Percentiles rank a stretch among this genome's conserved stretches.
These are phyloP conservation scores for Microbotryum lychnidis-dioicae DNA, from an alignment of 1,284 basidiomycete genomes.

Conservation along the genomic window DNA sequence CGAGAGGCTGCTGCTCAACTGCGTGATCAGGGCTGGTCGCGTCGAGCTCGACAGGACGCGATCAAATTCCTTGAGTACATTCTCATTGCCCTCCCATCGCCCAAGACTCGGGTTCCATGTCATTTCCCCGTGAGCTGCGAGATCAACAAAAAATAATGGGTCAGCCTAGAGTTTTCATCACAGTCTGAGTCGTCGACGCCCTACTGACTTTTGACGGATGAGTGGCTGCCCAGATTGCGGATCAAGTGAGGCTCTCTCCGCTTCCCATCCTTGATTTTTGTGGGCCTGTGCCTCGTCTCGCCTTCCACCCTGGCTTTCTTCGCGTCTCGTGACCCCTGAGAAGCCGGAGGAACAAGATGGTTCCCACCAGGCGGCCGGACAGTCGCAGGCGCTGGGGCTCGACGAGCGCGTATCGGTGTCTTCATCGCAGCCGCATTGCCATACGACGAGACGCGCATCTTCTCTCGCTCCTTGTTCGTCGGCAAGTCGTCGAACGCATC, in stretches of 20 bases:
- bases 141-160: constrained; percentile 11
- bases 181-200: background rate
- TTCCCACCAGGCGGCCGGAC: too few species aligned
- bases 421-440: constrained; percentile 2
- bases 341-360: too few species aligned
- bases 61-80: constrained; percentile 80
- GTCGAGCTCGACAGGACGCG: constrained; percentile 67
- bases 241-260: constrained; percentile 61
- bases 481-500: constrained; percentile 84
- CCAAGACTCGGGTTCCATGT: constrained; percentile 83
- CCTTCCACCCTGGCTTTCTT: constrained; percentile 34
- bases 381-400: constrained; percentile 18
- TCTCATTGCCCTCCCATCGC: constrained; percentile 95
- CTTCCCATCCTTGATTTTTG: constrained; percentile 54
- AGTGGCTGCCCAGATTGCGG: constrained; percentile 64
- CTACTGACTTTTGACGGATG: constrained; percentile 64
- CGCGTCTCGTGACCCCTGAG: background rate
- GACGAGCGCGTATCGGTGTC: constrained; percentile 39
- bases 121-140: constrained; percentile 82
- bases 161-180: constrained; percentile 16
- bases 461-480: constrained; percentile 72
- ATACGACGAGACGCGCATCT: constrained; percentile 42
- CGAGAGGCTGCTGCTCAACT: constrained; percentile 45
- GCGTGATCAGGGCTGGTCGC: constrained; percentile 90
- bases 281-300: constrained; percentile 34